A percentile compares a stretch with the other conserved stretches of the same genome.
These are phyloP conservation scores for Diaporthe humulicola DNA, from an alignment of 2,329 filamentous ascomycete species.

Conservation along the genomic window DNA sequence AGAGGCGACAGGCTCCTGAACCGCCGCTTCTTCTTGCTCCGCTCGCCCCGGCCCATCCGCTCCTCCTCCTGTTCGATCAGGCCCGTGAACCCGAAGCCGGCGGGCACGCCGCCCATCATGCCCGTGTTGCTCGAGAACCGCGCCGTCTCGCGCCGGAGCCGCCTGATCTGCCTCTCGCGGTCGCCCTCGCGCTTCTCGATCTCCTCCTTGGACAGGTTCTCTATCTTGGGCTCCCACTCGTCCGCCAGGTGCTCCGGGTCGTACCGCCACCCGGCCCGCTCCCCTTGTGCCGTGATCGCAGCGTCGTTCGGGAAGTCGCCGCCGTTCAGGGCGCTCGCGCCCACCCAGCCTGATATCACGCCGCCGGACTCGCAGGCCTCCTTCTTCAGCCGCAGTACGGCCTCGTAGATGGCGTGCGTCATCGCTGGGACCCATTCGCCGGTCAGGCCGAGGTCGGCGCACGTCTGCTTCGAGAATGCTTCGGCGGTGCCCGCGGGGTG, in stretches of 20 bases:
- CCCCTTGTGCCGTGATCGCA: constrained; percentile 58
- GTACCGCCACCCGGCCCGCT: constrained; percentile 88
- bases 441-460: constrained; percentile 87
- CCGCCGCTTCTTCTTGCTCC: constrained; percentile 94
- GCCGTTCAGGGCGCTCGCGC: constrained; percentile 58
- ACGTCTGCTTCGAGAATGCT: constrained; percentile 91
- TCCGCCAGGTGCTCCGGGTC: constrained; percentile 90
- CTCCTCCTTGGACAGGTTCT: constrained; percentile 90
- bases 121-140: constrained; percentile 89
- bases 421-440: constrained; percentile 96
- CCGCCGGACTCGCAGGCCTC: constrained; percentile 95
- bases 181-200: constrained; percentile 98
- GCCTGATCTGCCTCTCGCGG: constrained; percentile 88
- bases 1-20: constrained; percentile 90
- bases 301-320: constrained; percentile 90
- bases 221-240: constrained; percentile 87
- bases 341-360: constrained; percentile 77
- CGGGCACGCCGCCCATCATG: constrained; percentile 81
- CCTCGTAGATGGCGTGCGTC: constrained; percentile 97
- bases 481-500: constrained; percentile 94
- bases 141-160: constrained; percentile 90
- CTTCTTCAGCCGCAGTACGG: constrained; percentile 92
- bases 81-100: constrained; percentile 63
- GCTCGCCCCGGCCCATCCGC: constrained; percentile 89
- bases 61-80: constrained; percentile 76